Evolutionary conservation across 2,329 filamentous ascomycete genomes (phyloP).

Genomic region (Sclerotinia nivalis): DNA sequence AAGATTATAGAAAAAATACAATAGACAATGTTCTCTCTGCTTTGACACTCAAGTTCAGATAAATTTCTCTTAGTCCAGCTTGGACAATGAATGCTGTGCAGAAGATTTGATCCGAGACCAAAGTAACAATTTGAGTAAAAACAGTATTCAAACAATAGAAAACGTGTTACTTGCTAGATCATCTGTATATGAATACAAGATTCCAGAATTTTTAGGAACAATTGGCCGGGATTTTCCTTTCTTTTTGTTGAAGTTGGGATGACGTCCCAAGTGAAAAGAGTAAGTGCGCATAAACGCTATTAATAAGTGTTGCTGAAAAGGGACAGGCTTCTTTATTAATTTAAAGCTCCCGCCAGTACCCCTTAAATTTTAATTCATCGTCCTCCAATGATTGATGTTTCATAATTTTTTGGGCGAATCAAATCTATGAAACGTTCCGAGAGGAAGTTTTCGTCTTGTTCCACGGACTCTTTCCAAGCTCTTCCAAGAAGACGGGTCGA

Average conservation of each 20-base stretch:
- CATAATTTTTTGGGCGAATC: neutral
- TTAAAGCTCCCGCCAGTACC: neutral
- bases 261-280: neutral
- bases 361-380: conserved; percentile 5
- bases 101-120: neutral
- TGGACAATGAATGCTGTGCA: conserved; percentile 3
- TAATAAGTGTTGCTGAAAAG: neutral
- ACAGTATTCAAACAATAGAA: neutral
- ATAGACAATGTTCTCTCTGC: neutral
- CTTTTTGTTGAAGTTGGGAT: neutral
- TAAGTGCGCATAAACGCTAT: neutral
- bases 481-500: neutral
- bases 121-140: neutral
- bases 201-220: neutral
- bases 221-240: neutral
- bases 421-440: neutral
- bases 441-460: neutral
- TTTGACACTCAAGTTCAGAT: conserved; percentile 5
- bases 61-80: conserved; percentile 5
- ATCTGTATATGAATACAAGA: neutral
- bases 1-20: conserved; percentile 11
- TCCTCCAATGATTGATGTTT: neutral
- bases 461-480: conserved; percentile 6
- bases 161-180: neutral
- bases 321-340: neutral